Evolutionary conservation across 257 asterid genomes (phyloP), one percentile per base, ranked within the genome.

Genomic region (Jacaranda mimosifolia): DNA sequence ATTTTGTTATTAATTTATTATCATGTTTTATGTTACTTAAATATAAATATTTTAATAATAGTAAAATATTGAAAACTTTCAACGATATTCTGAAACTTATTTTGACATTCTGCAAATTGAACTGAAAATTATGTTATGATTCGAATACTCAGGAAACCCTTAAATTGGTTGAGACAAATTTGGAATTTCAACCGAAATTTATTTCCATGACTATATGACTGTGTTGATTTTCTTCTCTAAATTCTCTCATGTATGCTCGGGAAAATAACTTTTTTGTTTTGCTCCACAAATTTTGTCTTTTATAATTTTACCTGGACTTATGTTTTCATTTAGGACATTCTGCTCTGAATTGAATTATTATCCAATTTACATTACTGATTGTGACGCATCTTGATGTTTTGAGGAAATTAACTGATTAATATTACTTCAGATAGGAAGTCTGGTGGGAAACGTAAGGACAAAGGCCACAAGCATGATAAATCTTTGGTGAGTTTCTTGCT

Each of bases 341-440:
- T 18, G 40, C 39, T 35, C 4, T 39, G 5, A 19, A 19, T 11
- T 13, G n/a, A 52, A 3, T 35, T 38, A 13, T 45, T 38, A 53
- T 26, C 40, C 13, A 63, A 68, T 53, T 36, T 55, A 10, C 46
- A 62, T 70, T 46, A n/a, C 7, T 68, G 71, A 13, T 51, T 68
- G 42, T 73, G 79, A 65, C 52, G 80, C 63, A 68, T 48, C 71
- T 63, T 62, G 72, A 77, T 39, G 56, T 68, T 26, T 39, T 76
- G 53, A 57, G 66, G 72, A 49, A 45, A 19, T 67, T 81, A 79
- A 68, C 53, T n/a, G 38, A n/a, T 69, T 83, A 76, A 9, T 59
- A 48, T 81, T 80, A 75, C 46, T 83, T 74, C 89, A 95, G 97
- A 85, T 69, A 84, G 86, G 80, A 89, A 90, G 86, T 87, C 91